Evolutionary conservation across 2,329 filamentous ascomycete species (phyloP).

Genomic region (Exserohilum rostratum): DNA sequence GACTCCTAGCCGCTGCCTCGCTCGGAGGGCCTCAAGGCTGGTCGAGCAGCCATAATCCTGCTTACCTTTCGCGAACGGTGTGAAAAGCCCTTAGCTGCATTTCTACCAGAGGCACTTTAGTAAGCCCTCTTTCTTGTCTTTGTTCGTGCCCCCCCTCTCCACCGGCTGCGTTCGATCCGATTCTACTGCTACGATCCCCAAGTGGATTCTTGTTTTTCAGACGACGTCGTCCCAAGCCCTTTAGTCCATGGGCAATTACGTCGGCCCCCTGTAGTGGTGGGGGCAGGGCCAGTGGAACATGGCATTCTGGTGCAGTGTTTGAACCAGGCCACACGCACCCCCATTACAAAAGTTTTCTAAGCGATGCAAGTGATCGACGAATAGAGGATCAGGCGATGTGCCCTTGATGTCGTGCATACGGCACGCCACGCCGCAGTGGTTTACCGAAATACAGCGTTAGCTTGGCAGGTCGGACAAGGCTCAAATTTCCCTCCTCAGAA

Average conservation of each 20-base stretch:
- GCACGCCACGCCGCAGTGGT: constrained; percentile 23
- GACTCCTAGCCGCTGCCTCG: constrained; percentile 10
- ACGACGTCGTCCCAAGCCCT: not conserved
- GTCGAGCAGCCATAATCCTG: constrained; percentile 11
- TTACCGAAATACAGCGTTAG: constrained; percentile 10
- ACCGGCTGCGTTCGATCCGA: not conserved
- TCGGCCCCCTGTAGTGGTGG: not conserved
- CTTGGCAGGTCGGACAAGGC: constrained; percentile 19
- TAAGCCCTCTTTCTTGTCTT: constrained; percentile 21
- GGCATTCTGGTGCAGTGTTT: not conserved
- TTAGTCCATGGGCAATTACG: not conserved
- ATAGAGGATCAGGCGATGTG: constrained; percentile 21
- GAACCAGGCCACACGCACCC: not conserved
- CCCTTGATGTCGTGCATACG: constrained; percentile 35
- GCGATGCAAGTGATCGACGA: constrained; percentile 18
- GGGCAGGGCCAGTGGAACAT: not conserved
- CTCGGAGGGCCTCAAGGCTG: constrained; percentile 15
- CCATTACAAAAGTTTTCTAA: constrained; percentile 5
- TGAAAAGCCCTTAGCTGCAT: constrained; percentile 26
- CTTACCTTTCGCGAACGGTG: constrained; percentile 30
- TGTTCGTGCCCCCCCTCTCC: not conserved
- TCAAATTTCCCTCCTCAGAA: constrained; percentile 13
- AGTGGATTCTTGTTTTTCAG: not conserved
- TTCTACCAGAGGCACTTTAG: constrained; percentile 10
- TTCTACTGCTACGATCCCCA: not conserved